These are phyloP conservation scores for Mrakia frigida DNA, from an alignment of 768 basidiomycete genomes.

Conservation along the genomic window DNA sequence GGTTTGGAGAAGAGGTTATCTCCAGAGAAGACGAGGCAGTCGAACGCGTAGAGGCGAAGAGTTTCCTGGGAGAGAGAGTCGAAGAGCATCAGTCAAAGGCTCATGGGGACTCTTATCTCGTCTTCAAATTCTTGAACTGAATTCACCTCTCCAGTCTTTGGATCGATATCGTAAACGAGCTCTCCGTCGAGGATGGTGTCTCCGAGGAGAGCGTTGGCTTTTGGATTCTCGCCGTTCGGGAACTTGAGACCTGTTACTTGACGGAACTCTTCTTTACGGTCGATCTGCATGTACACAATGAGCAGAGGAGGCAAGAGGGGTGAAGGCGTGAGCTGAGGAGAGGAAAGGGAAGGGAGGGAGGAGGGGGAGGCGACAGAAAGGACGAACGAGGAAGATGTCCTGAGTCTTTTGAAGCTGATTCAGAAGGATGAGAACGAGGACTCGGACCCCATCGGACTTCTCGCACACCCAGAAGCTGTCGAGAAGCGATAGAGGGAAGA, in stretches of 20 bases:
- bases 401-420: slow-evolving; percentile 50
- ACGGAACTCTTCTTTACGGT: slow-evolving; percentile 85
- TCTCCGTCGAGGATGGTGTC: slow-evolving; percentile 87
- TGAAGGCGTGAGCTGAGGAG: not conserved
- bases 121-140: not conserved
- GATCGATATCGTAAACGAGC: slow-evolving; percentile 84
- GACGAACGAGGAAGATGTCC: slow-evolving; percentile 68
- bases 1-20: slow-evolving; percentile 80
- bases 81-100: not conserved
- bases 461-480: slow-evolving; percentile 97
- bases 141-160: slow-evolving; percentile 61
- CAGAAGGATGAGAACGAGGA: slow-evolving; percentile 72
- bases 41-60: slow-evolving; percentile 78
- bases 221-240: slow-evolving; percentile 55
- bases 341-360: not conserved
- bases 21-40: slow-evolving; percentile 80
- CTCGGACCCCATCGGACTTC: slow-evolving; percentile 92
- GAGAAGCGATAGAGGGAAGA: not conserved
- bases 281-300: slow-evolving; percentile 58
- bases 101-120: too few species aligned
- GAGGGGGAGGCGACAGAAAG: not conserved
- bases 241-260: slow-evolving; percentile 72
- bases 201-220: not conserved
- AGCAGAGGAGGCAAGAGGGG: not conserved
- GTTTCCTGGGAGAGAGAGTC: slow-evolving; percentile 56